These are phyloP conservation scores for Geosmithia morbida DNA, from an alignment of 2,329 filamentous ascomycete species.

Conservation along the genomic window DNA sequence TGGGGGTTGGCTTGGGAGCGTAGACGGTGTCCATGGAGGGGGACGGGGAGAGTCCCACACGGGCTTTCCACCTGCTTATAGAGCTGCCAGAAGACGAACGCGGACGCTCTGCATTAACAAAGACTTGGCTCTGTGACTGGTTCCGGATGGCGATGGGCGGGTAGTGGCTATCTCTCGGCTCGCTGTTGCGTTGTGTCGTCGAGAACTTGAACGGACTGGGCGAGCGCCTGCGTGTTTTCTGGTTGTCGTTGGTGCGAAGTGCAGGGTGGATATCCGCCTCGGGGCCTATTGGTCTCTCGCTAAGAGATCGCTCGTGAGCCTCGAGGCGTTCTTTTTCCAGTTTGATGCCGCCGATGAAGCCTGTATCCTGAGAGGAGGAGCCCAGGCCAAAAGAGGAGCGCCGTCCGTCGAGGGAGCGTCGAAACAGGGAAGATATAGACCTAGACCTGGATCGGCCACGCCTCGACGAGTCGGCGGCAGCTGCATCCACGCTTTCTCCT, in stretches of 20 bases:
- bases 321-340: slow-evolving; percentile 22
- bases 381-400: slow-evolving; percentile 15
- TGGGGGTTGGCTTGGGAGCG: not conserved
- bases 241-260: slow-evolving; percentile 8
- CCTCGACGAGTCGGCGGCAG: not conserved
- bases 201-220: slow-evolving; percentile 12
- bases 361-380: slow-evolving; percentile 9
- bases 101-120: not conserved
- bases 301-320: slow-evolving; percentile 12
- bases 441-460: slow-evolving; percentile 9
- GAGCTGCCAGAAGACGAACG: not conserved
- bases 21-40: not conserved
- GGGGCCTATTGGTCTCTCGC: slow-evolving; percentile 10
- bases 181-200: not conserved
- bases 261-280: slow-evolving; percentile 18
- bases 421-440: slow-evolving; percentile 20
- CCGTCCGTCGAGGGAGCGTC: slow-evolving; percentile 17
- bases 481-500: not conserved
- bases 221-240: slow-evolving; percentile 10
- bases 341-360: slow-evolving; percentile 26
- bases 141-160: slow-evolving; percentile 22
- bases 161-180: slow-evolving; percentile 14
- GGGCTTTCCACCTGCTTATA: not conserved
- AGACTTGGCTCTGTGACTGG: slow-evolving; percentile 11
- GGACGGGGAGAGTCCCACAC: not conserved